Percentiles rank a stretch among this genome's conserved stretches.
Conservation (phyloP, 805 yeast genomes). For the Pichia scutulata region DNA sequence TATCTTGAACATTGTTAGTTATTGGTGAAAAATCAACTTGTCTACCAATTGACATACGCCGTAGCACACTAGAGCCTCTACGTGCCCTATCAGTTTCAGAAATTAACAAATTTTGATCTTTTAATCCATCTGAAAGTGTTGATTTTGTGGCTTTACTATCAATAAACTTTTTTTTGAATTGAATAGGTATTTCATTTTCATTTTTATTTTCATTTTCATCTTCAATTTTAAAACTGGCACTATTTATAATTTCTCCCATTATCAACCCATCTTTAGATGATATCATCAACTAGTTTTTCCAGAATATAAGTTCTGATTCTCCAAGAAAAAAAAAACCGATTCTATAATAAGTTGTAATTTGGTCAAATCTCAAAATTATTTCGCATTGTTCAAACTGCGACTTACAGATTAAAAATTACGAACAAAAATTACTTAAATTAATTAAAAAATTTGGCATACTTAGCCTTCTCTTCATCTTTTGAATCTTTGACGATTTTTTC, state of each 20-base stretch:
- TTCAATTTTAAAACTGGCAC: background rate
- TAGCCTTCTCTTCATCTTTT: slow-evolving; percentile 45
- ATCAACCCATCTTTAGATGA: background rate
- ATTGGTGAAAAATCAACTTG: slow-evolving; percentile 3
- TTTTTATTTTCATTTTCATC: background rate
- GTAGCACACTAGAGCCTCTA: slow-evolving; percentile 24
- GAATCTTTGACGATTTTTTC: slow-evolving; percentile 34
- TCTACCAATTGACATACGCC: slow-evolving; percentile 24
- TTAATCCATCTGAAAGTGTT: background rate
- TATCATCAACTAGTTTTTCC: background rate
- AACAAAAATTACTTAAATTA: slow-evolving; percentile 3
- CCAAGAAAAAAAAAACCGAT: background rate
- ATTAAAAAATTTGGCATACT: slow-evolving; percentile 56
- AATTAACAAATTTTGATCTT: background rate
- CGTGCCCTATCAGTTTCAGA: background rate
- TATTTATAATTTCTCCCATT: background rate
- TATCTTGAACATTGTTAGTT: slow-evolving; percentile 1
- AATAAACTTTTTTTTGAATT: background rate
- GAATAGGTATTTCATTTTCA: background rate
- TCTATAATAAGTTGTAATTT: background rate
- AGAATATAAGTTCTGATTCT: background rate
- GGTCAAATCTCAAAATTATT: background rate
- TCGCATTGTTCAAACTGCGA: background rate
- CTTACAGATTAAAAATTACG: background rate
- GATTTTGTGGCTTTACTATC: background rate